Base-by-base conservation (phyloP, 257 asterid species). In the Solanum pimpinellifolium region DNA sequence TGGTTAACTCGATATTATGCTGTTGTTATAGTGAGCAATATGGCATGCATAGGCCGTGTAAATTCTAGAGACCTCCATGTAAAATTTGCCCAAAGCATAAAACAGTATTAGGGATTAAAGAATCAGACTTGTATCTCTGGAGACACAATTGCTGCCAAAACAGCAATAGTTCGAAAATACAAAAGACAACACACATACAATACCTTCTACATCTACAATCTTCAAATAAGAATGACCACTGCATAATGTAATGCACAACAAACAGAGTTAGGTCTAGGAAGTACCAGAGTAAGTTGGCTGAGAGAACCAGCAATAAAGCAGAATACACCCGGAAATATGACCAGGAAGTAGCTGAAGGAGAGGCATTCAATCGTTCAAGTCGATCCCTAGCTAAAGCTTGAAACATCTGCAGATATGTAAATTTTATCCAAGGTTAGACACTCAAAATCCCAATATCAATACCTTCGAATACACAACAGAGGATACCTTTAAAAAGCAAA, bases 331-430 rank as follows among this genome's bases (percentile, higher is more conserved):
- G 99, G 84, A 93, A 95, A 88, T 96, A 96, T 86, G 95, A 89
- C 96, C 97, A 89, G n/a, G 98, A 95, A 46, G 98, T 91, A 90
- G 92, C 97, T 68, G 98, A 94, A 86, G 99, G 99, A 90, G 96
- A 96, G 84, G 98, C 96, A 92, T 94, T 96, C 94, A 96, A 88
- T 89, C 97, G 95, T 89, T 96, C 99, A 75, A 96, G 98, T 78
- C 99, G 93, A 88, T 94, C 99, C 91, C 99, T 92, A 86, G 99
- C 94, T 91, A 96, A 90, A 66, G 99, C 98, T 93, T 96, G 99
- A 93, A 96, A 96, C 99, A 95, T 96, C 99, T 96, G 98, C 11
- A 81, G 31, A 81, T 18, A 18, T 49, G 15, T 18, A 81, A 29
- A 18, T 81, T 18, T 80, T 49, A 59, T 81, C 85, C 69, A 81